Evolutionary conservation across 306 rosid species (phyloP), one percentile per base, ranked within the genome.

Genomic region (Rubus idaeus): DNA sequence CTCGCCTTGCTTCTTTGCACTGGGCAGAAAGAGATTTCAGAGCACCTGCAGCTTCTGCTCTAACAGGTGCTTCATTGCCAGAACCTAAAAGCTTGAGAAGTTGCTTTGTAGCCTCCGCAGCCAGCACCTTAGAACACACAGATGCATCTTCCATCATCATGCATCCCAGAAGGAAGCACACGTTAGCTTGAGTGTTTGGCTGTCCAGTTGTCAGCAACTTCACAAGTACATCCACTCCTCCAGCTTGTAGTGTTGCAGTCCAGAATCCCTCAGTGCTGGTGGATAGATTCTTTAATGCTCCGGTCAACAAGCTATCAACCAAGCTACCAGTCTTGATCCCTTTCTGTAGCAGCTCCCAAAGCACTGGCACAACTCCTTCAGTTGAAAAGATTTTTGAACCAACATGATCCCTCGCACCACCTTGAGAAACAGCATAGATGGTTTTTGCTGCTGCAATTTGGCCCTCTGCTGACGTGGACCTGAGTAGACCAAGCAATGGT

Each of bases 41-140:
- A 84, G 97, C 94, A 76, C 97, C 96, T 23, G 99, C 98, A 79
- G 99, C 97, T 88, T 96, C 98, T 86, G 99, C 98, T 87, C 99
- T 92, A 80, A 91, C 89, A 64, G 96, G 26, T 60, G 97, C 94
- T 74, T 91, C 99, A 79, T 96, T 96, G 23, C 97, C 99, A 0
- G 98, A 80, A 77, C 99, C 96, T 79, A 96, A 81, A 52, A 96
- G 90, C 87, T 92, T 96, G 73, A 96, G 92, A 75, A 96, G 96
- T 79, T 88, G 93, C 83, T 91, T 92, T 42, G 96, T 88, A 72
- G 92, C 94, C 85, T 96, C 94, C 51, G 94, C 87, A 12, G 87
- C 78, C 86, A 93, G 83, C 70, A 96, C 96, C 78, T 85, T 87
- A 21, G 98, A 88, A 77, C 97, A 96, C 81, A 90, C 82, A 68